Evolutionary conservation across 1,139 yeast species (phyloP).

Genomic region (Yamadazyma oceani): DNA sequence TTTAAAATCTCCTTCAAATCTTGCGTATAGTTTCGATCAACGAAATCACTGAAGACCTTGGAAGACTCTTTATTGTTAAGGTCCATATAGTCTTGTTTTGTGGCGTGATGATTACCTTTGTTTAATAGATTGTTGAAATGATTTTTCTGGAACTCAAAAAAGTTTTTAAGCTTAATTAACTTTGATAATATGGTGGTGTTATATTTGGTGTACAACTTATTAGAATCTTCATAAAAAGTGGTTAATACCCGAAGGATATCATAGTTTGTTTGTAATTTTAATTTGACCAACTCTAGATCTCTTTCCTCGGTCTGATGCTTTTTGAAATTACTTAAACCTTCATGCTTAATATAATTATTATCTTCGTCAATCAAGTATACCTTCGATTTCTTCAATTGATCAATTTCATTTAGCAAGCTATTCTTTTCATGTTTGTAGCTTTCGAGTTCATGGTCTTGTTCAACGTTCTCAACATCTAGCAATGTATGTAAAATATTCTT

Average conservation of each 20-base stretch:
- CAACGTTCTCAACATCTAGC: slow-evolving; percentile 16
- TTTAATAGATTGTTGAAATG: slow-evolving; percentile 26
- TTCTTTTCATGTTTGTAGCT: slow-evolving; percentile 15
- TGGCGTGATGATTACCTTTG: slow-evolving; percentile 12
- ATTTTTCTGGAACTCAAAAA: slow-evolving; percentile 39
- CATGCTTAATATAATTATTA: slow-evolving; percentile 24
- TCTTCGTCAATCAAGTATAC: slow-evolving; percentile 23
- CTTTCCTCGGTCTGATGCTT: slow-evolving; percentile 21
- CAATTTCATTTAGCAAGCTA: slow-evolving; percentile 25
- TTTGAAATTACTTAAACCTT: slow-evolving; percentile 24
- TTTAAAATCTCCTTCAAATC: slow-evolving; percentile 26
- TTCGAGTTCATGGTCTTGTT: slow-evolving; percentile 9
- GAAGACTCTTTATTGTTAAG: slow-evolving; percentile 36
- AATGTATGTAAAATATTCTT: slow-evolving; percentile 1
- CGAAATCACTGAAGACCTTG: slow-evolving; percentile 33
- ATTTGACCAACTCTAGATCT: slow-evolving; percentile 37
- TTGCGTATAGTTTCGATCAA: slow-evolving; percentile 28
- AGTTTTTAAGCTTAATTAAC: slow-evolving; percentile 39
- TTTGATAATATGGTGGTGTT: slow-evolving; percentile 33
- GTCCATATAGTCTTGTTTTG: slow-evolving; percentile 30
- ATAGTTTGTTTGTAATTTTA: slow-evolving; percentile 35
- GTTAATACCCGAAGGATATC: slow-evolving; percentile 35
- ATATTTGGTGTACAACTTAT: slow-evolving; percentile 35
- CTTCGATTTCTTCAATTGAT: slow-evolving; percentile 26
- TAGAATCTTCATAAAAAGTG: slow-evolving; percentile 40